These are phyloP conservation scores for Mycena capillaripes DNA, from an alignment of 768 basidiomycete species.

Conservation along the genomic window DNA sequence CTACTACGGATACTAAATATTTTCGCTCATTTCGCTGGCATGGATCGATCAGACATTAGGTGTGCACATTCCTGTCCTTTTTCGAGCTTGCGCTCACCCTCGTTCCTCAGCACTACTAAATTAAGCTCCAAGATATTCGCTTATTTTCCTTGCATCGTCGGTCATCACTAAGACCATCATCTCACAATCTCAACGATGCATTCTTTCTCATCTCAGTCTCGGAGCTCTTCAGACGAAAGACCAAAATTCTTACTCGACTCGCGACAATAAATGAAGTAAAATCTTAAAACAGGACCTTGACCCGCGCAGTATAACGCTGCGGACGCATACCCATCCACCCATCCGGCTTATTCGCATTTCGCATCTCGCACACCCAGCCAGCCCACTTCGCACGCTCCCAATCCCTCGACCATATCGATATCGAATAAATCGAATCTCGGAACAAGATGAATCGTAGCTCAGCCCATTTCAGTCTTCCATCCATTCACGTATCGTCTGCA, in stretches of 20 bases:
- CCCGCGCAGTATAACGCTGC: constrained; percentile 21
- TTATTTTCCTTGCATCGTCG: constrained; percentile 26
- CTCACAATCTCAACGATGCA: constrained; percentile 22
- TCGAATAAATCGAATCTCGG: constrained; percentile 25
- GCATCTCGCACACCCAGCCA: not conserved
- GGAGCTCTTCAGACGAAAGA: constrained; percentile 2
- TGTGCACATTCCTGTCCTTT: constrained; percentile 26
- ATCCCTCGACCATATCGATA: no score
- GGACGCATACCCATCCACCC: not conserved
- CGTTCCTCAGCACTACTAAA: not conserved
- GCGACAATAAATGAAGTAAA: not conserved
- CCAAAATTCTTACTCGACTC: not conserved
- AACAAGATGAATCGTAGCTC: constrained; percentile 15
- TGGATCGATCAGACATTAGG: constrained; percentile 43
- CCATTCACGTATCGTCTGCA: constrained; percentile 16
- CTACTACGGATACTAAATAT: constrained; percentile 70
- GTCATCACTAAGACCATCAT: constrained; percentile 16
- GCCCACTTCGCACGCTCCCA: not conserved
- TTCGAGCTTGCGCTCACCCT: not conserved
- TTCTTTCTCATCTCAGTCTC: constrained; percentile 12
- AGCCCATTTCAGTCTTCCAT: constrained; percentile 23
- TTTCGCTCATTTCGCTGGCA: constrained; percentile 38
- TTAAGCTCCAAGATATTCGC: constrained; percentile 29
- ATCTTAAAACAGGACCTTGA: constrained; percentile 23
- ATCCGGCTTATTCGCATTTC: not conserved